These are phyloP conservation scores for Penicillium macrosclerotiorum DNA, from an alignment of 495 filamentous ascomycete genomes.

Conservation along the genomic window DNA sequence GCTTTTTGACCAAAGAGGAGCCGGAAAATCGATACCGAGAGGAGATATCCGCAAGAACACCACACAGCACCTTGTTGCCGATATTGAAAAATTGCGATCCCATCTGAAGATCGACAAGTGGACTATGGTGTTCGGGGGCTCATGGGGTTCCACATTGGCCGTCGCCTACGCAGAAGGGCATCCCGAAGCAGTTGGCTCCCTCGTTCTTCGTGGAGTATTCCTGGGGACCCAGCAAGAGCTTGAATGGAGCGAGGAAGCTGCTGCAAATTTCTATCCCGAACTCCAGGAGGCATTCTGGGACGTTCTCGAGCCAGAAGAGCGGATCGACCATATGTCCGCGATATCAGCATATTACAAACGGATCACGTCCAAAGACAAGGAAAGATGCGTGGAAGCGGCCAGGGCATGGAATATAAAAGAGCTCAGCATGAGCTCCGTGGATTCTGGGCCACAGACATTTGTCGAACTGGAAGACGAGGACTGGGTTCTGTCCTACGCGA, in stretches of 20 bases:
- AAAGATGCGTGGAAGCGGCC: constrained; percentile 5
- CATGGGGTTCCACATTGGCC: constrained; percentile 45
- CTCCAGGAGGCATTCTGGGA: constrained; percentile 35
- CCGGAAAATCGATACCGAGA: constrained; percentile 37
- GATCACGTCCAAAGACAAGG: constrained; percentile 12
- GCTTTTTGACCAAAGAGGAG: constrained; percentile 48
- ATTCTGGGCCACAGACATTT: constrained; percentile 18
- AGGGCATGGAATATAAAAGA: constrained; percentile 39
- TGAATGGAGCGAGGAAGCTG: constrained; percentile 21
- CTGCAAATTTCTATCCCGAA: constrained; percentile 38
- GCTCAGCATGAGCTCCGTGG: constrained; percentile 28
- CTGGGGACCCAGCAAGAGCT: constrained; percentile 29
- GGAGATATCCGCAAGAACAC: constrained; percentile 44
- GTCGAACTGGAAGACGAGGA: constrained; percentile 28
- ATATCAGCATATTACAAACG: constrained; percentile 34
- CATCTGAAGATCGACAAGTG: constrained; percentile 44
- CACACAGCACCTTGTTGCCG: constrained; percentile 38
- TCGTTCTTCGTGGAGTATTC: constrained; percentile 44
- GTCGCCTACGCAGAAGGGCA: constrained; percentile 42
- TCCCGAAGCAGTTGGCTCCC: constrained; percentile 30
- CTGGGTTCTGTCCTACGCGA: constrained; percentile 36
- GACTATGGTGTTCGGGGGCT: constrained; percentile 48
- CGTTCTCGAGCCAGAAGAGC: constrained; percentile 32
- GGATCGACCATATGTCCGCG: constrained; percentile 22
- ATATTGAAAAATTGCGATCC: constrained; percentile 41